phyloP scores from a whole-genome alignment of 2,329 filamentous ascomycete genomes.

The Calonectria henricotiae region DNA sequence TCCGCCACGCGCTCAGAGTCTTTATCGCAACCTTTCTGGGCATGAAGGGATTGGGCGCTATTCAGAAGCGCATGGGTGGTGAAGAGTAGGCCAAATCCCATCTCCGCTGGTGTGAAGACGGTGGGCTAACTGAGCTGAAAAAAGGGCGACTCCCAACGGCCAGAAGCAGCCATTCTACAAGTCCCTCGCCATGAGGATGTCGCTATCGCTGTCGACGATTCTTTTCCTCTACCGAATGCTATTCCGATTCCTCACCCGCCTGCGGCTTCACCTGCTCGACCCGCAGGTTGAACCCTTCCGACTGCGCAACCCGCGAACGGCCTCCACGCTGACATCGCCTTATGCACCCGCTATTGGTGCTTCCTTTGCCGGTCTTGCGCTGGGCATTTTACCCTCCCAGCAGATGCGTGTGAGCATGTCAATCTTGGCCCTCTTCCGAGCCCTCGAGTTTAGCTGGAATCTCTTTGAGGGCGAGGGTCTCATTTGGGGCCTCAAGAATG shows the following conservation, averaged over 20 bases:
- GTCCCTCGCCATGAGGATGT: slow-evolving; percentile 82
- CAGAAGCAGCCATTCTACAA: slow-evolving; percentile 73
- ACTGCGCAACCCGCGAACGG: slow-evolving; percentile 84
- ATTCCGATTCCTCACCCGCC: slow-evolving; percentile 88
- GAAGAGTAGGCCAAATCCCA: slow-evolving; percentile 61
- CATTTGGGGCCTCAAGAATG: slow-evolving; percentile 74
- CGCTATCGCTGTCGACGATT: slow-evolving; percentile 87
- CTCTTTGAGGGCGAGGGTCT: slow-evolving; percentile 82
- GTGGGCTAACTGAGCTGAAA: slow-evolving; percentile 29
- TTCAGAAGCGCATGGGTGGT: slow-evolving; percentile 66
- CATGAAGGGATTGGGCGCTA: slow-evolving; percentile 75
- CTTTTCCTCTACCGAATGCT: slow-evolving; percentile 91
- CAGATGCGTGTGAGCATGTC: slow-evolving; percentile 84
- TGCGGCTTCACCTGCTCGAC: slow-evolving; percentile 85
- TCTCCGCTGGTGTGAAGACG: not conserved
- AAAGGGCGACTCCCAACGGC: slow-evolving; percentile 50
- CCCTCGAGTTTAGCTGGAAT: slow-evolving; percentile 91
- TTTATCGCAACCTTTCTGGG: slow-evolving; percentile 77
- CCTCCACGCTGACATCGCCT: slow-evolving; percentile 82
- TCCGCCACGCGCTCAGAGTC: slow-evolving; percentile 80
- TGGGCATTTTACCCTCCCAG: slow-evolving; percentile 80
- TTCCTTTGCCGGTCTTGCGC: slow-evolving; percentile 85
- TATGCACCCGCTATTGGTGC: slow-evolving; percentile 94
- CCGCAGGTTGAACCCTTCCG: slow-evolving; percentile 88
- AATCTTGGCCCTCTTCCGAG: slow-evolving; percentile 86